Evolutionary conservation across 192 early-diverging fungal genomes (phyloP).

Genomic region (Thamnidium elegans): DNA sequence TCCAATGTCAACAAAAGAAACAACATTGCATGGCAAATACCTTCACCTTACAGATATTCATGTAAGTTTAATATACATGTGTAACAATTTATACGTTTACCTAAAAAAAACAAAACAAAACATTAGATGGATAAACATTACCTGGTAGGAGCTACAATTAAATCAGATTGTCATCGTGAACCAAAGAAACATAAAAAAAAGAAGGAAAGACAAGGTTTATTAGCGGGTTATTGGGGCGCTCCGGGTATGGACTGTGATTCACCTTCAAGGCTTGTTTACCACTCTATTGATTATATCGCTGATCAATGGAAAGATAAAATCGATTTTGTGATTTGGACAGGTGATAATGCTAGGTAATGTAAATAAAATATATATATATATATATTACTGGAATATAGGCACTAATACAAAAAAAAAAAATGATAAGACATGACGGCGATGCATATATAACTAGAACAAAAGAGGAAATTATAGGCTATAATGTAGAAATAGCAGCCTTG

Average conservation of each 20-base stretch:
- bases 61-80: conserved; percentile 16
- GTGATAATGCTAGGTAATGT: conserved; percentile 68
- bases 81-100: background rate
- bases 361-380: background rate
- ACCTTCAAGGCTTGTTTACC: conserved; percentile 53
- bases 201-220: conserved; percentile 13
- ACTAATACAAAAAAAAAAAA: background rate
- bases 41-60: conserved; percentile 79
- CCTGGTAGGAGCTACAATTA: conserved; percentile 49
- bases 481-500: conserved; percentile 42
- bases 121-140: conserved; percentile 57
- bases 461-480: conserved; percentile 59
- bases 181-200: conserved; percentile 24
- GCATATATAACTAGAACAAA: conserved; percentile 56
- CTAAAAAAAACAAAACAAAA: background rate
- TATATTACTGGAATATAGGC: background rate
- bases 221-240: conserved; percentile 58
- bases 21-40: conserved; percentile 47
- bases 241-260: conserved; percentile 63
- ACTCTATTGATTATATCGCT: conserved; percentile 58
- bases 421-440: conserved; percentile 69
- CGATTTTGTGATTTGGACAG: conserved; percentile 79
- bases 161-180: conserved; percentile 58
- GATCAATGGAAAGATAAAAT: conserved; percentile 46
- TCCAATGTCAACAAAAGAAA: background rate